Evolutionary conservation across 2,329 filamentous ascomycete genomes (phyloP).

Genomic region (Neocucurbitaria cava): DNA sequence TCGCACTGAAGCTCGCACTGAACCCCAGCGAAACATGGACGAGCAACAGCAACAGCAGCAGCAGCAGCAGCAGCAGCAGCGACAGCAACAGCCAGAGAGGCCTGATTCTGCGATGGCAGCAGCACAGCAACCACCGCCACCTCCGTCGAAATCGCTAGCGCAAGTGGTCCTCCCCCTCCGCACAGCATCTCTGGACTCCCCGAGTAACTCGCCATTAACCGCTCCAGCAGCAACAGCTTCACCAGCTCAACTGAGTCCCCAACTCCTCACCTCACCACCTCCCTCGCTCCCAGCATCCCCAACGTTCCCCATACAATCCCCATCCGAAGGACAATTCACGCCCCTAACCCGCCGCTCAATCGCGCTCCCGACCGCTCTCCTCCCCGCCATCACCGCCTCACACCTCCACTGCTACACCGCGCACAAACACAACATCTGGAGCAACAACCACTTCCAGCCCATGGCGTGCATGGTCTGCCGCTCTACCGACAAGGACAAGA

Average conservation of each 20-base stretch:
- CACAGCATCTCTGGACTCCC: constrained; percentile 17
- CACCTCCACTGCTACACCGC: constrained; percentile 43
- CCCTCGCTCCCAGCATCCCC: background rate
- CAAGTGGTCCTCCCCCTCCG: constrained; percentile 7
- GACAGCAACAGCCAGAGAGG: background rate
- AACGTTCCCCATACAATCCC: constrained; percentile 1
- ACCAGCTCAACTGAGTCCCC: too few relatives aligned
- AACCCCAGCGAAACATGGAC: constrained; percentile 6
- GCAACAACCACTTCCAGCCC: constrained; percentile 41
- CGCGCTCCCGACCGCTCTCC: constrained; percentile 16
- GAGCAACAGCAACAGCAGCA: constrained; percentile 1
- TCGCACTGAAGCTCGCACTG: too few relatives aligned
- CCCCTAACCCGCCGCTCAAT: constrained; percentile 29
- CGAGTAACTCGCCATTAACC: constrained; percentile 5
- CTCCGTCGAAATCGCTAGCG: constrained; percentile 2
- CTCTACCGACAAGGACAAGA: constrained; percentile 28
- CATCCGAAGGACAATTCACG: constrained; percentile 26
- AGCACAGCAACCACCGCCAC: too few relatives aligned
- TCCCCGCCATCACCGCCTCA: constrained; percentile 36
- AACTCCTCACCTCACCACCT: constrained; percentile 1
- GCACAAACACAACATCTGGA: constrained; percentile 37
- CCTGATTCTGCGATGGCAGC: constrained; percentile 4
- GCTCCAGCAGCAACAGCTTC: constrained; percentile 3
- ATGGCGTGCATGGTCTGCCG: constrained; percentile 48
- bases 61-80: background rate